Evolutionary conservation across 306 rosid genomes (phyloP).

Genomic region (Fagus sylvatica): DNA sequence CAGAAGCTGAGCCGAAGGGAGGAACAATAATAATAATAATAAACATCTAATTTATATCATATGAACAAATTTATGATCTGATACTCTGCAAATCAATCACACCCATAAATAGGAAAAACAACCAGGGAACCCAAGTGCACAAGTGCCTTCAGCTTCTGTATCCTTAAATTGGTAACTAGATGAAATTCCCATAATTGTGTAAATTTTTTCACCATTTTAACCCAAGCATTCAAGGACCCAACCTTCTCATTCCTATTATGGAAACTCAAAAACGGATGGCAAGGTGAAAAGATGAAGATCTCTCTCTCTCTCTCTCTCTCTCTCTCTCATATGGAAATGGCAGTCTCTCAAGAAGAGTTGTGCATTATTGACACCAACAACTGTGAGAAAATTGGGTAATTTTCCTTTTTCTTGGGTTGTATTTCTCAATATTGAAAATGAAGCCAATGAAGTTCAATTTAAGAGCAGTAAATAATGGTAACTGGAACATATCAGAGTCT

Average conservation of each 20-base stretch:
- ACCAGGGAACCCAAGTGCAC: background rate
- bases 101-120: background rate
- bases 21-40: background rate
- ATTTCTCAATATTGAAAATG: background rate
- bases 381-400: background rate
- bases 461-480: background rate
- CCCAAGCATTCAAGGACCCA: background rate
- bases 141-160: background rate
- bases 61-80: background rate
- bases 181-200: background rate
- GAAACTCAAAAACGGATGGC: background rate
- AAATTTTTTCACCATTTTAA: background rate
- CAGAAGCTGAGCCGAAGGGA: slow-evolving; percentile 1
- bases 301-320: background rate
- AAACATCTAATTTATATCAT: background rate
- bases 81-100: background rate
- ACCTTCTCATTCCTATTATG: background rate
- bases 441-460: background rate
- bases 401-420: background rate
- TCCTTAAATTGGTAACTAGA: background rate
- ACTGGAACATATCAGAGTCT: background rate
- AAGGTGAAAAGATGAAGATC: background rate
- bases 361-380: background rate
- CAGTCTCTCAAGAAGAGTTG: background rate
- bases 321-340: background rate